Evolutionary conservation across 2,329 filamentous ascomycete species (phyloP), one percentile per base, ranked within the genome.

Genomic region (Lizonia empirigonia): DNA sequence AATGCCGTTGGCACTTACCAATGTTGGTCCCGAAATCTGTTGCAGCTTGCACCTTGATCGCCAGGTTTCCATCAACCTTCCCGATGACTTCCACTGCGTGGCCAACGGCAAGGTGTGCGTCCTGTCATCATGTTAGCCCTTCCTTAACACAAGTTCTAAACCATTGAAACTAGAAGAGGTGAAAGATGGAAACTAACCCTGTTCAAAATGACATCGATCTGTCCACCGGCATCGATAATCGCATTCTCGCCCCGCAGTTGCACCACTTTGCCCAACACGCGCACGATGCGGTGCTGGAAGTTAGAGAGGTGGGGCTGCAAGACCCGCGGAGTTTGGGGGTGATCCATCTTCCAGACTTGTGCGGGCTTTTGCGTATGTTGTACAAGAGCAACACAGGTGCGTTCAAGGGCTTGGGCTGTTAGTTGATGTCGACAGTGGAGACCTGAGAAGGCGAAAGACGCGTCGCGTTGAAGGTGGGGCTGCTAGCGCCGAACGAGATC

Each of bases 241-340:
- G 91, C 93, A 41, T 84, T 82, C 44, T 94, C 89, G 60, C 92
- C 92, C 42, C 87, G 86, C 19, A 97, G 80, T 65, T 94, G 87
- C 4, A 84, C 83, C 37, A 97, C 91, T 65, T 88, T 91, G 65
- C 94, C 94, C 5, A 96, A 81, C 47, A 97, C 80, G 64, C 91
- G 91, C 56, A 97, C 89, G 56, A 89, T 89, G 59, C 84, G 77
- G 68, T 82, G 75, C 40, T 77, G 74, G 77, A 92, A 96, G 67
- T 81, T 81, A 70, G 91, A 85, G 50, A 97, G 87, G 75, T 93
- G 89, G 32, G 82, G 77, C 44, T 89, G 88, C 38, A 89, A 90
- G 72, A 97, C 85, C 73, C 94, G 91, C 23, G 94, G 93, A 39
- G 91, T 86, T 62, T 70, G 68, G 1, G 67, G 68, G 57, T 68